Conservation (phyloP, 1,284 basidiomycete genomes). For the Ganoderma lucidum region DNA sequence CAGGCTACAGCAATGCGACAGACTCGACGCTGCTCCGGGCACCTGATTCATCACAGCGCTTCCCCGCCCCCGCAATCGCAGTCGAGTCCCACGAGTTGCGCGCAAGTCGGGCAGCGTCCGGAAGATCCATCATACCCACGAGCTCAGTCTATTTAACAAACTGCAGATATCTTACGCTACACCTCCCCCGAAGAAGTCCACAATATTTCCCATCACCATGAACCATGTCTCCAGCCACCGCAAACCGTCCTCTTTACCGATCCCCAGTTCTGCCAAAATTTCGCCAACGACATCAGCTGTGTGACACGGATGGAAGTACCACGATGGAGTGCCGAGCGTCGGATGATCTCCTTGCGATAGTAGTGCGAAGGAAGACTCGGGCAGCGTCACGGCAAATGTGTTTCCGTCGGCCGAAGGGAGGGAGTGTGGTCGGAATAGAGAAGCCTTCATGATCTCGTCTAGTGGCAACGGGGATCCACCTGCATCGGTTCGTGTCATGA, state of each 20-base stretch:
- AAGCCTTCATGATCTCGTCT: slow-evolving; percentile 59
- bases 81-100: background rate
- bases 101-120: slow-evolving; percentile 1
- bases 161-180: slow-evolving; percentile 2
- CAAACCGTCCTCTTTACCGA: slow-evolving; percentile 40
- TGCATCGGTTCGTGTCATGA: slow-evolving; percentile 40
- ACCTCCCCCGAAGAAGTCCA: slow-evolving; percentile 49
- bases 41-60: slow-evolving; percentile 25
- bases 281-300: slow-evolving; percentile 71
- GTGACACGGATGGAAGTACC: slow-evolving; percentile 88
- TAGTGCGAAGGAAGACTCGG: slow-evolving; percentile 68
- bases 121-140: background rate
- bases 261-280: slow-evolving; percentile 59
- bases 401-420: slow-evolving; percentile 51
- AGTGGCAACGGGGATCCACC: slow-evolving; percentile 71
- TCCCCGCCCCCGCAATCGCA: background rate
- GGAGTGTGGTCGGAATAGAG: slow-evolving; percentile 61
- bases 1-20: background rate
- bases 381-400: slow-evolving; percentile 60
- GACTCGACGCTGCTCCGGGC: slow-evolving; percentile 13
- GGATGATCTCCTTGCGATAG: slow-evolving; percentile 88
- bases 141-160: background rate
- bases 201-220: slow-evolving; percentile 68
- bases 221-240: slow-evolving; percentile 80
- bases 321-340: slow-evolving; percentile 71